These are phyloP conservation scores for Leccinum disarticulatum DNA, from an alignment of 768 basidiomycete genomes.

Conservation along the genomic window DNA sequence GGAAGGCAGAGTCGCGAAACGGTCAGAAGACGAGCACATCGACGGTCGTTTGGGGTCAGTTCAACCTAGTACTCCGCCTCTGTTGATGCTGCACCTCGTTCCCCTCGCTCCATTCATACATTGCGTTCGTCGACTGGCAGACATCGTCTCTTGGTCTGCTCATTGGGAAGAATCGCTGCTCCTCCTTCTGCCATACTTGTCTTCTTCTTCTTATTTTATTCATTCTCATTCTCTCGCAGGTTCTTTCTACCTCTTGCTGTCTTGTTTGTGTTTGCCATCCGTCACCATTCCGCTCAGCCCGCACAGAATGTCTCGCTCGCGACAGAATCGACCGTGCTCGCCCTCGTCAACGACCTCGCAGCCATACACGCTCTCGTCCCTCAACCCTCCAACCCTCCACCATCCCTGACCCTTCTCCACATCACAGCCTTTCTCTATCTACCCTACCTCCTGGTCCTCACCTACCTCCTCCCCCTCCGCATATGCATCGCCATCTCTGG, in stretches of 20 bases:
- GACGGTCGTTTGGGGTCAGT: constrained; percentile 73
- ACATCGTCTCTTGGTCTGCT: constrained; percentile 58
- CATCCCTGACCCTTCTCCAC: constrained; percentile 47
- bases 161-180: constrained; percentile 65
- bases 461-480: constrained; percentile 59
- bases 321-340: constrained; percentile 56
- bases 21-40: constrained; percentile 68
- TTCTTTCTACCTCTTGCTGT: constrained; percentile 57
- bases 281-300: constrained; percentile 19
- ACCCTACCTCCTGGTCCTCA: constrained; percentile 67
- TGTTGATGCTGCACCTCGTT: constrained; percentile 60
- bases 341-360: constrained; percentile 62
- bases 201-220: too few relatives aligned
- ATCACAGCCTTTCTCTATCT: constrained; percentile 54
- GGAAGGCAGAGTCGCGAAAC: constrained; percentile 61
- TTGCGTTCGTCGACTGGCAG: constrained; percentile 39
- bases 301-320: constrained; percentile 31
- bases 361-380: constrained; percentile 62
- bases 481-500: constrained; percentile 61
- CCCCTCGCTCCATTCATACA: constrained; percentile 58
- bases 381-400: constrained; percentile 29
- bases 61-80: constrained; percentile 71
- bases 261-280: constrained; percentile 39
- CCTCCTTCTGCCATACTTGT: constrained; percentile 14
- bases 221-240: constrained; percentile 33